phyloP scores from a whole-genome alignment of 2,329 filamentous ascomycete genomes.

The Monilinia aucupariae region DNA sequence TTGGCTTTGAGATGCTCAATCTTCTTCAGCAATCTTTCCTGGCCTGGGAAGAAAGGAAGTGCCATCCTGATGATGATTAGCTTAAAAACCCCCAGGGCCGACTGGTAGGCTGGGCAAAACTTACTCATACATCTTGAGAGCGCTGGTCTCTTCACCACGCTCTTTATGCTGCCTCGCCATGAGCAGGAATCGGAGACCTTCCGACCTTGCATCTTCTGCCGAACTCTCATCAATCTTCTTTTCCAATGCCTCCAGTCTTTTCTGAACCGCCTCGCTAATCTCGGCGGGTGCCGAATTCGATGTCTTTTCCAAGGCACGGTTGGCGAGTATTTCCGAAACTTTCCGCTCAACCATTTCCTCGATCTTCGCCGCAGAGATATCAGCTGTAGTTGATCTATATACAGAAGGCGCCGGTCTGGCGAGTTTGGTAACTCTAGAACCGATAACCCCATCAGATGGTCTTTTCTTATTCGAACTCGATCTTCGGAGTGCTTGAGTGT shows the following conservation, averaged over 20 bases:
- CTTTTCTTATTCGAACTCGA: conserved; percentile 36
- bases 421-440: conserved; percentile 46
- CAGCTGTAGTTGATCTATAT: conserved; percentile 28
- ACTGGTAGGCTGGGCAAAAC: neutral
- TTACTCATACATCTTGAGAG: conserved; percentile 67
- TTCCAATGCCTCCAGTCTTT: conserved; percentile 77
- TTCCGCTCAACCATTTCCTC: conserved; percentile 91
- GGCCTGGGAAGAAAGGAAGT: conserved; percentile 77
- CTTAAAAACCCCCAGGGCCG: neutral
- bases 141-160: conserved; percentile 69
- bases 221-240: conserved; percentile 66
- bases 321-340: conserved; percentile 80
- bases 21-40: conserved; percentile 69
- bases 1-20: conserved; percentile 57
- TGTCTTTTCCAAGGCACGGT: conserved; percentile 57
- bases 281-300: conserved; percentile 42
- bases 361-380: conserved; percentile 67
- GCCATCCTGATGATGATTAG: conserved; percentile 53
- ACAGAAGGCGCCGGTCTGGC: conserved; percentile 35
- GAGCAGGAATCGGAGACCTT: conserved; percentile 80
- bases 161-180: conserved; percentile 89
- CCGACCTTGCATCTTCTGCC: conserved; percentile 67
- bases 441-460: conserved; percentile 30
- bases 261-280: conserved; percentile 72
- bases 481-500: conserved; percentile 26